These are phyloP conservation scores for Rhynchospora breviuscula DNA, from an alignment of 176 grass and related monocot species.

Conservation along the genomic window DNA sequence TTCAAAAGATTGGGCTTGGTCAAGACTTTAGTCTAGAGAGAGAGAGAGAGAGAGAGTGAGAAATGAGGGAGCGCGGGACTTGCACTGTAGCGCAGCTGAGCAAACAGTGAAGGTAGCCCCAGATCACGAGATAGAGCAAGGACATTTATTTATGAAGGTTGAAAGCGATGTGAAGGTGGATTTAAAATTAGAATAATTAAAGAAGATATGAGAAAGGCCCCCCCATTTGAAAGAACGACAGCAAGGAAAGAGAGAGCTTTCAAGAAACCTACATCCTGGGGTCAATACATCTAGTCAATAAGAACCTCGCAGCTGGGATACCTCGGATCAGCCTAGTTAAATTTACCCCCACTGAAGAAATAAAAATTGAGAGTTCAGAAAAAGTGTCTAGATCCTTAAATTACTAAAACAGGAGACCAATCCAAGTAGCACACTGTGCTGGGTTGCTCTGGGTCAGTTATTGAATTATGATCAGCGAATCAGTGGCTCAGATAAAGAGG, in stretches of 20 bases:
- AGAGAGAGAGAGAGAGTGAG: too few relatives aligned
- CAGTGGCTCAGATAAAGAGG: background rate
- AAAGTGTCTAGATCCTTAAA: background rate
- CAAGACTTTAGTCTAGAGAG: conserved; percentile 17
- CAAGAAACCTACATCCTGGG: background rate
- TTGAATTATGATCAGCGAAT: background rate
- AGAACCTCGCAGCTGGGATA: background rate
- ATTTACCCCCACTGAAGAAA: background rate
- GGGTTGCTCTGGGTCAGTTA: background rate
- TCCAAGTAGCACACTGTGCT: background rate
- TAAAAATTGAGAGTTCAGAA: background rate
- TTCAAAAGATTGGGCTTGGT: conserved; percentile 21
- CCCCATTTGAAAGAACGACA: background rate
- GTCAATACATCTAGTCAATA: background rate
- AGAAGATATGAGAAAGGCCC: background rate
- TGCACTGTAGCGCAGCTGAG: conserved; percentile 2
- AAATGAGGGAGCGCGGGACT: too few relatives aligned
- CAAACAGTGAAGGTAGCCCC: conserved; percentile 26
- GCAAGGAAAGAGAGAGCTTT: background rate
- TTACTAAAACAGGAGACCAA: conserved; percentile 16
- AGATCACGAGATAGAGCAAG: conserved; percentile 28
- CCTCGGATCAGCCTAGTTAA: conserved; percentile 4
- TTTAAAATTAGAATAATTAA: background rate
- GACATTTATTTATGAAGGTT: conserved; percentile 19
- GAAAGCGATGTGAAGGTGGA: conserved; percentile 16